These are phyloP conservation scores for Suillus plorans DNA, from an alignment of 768 basidiomycete genomes.

Conservation along the genomic window DNA sequence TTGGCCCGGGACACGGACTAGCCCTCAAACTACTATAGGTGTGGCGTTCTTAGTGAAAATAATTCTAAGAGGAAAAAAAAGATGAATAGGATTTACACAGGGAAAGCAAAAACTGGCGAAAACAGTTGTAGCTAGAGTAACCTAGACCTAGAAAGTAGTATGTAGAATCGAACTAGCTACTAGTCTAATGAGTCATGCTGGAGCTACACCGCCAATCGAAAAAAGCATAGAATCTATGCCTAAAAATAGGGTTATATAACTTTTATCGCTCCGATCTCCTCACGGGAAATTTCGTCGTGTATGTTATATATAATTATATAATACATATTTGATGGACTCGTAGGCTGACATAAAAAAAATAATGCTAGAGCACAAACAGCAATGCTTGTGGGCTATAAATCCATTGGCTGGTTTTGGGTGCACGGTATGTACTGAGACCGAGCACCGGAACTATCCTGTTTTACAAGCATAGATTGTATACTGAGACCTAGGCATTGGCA, in stretches of 20 bases:
- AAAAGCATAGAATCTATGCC: background rate
- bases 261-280: background rate
- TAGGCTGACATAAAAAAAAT: background rate
- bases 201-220: background rate
- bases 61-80: no score
- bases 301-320: background rate
- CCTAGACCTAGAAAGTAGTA: no score
- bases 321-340: background rate
- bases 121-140: no score
- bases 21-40: no score
- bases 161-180: no score
- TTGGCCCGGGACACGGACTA: background rate
- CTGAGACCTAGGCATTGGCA: no score
- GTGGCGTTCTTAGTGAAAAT: no score
- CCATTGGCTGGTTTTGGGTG: background rate
- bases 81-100: no score
- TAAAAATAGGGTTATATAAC: background rate
- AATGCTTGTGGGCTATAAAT: background rate
- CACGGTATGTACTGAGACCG: background rate
- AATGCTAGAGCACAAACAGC: background rate
- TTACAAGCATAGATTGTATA: no score
- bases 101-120: no score
- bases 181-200: no score
- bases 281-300: background rate
- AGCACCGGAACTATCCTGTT: background rate